Percentiles rank a stretch among this genome's conserved stretches.
phyloP scores from a whole-genome alignment of 2,329 filamentous ascomycete genomes.

The Rutstroemia sp. region DNA sequence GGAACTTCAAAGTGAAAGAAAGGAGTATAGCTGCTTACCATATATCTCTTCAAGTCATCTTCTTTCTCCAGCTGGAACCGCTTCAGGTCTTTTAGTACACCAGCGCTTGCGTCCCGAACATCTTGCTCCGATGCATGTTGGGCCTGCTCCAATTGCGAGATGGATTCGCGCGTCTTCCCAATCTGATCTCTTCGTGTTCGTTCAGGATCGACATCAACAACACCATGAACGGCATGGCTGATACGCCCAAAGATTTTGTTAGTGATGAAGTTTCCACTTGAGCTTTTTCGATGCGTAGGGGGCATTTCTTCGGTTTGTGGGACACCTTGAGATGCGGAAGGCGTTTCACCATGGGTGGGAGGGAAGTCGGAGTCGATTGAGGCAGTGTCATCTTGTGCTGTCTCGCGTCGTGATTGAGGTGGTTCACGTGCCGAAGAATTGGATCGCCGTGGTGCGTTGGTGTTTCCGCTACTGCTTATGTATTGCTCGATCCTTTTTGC shows the following conservation, averaged over 20 bases:
- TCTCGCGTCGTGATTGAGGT: conserved; percentile 40
- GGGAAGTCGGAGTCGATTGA: conserved; percentile 97
- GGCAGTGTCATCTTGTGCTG: conserved; percentile 66
- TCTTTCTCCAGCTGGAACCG: conserved; percentile 95
- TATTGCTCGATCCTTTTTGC: conserved; percentile 92
- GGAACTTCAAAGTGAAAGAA: background rate
- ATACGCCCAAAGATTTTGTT: conserved; percentile 92
- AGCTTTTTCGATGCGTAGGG: conserved; percentile 66
- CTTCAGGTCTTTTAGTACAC: conserved; percentile 82
- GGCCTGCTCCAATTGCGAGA: conserved; percentile 82
- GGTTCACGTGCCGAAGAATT: conserved; percentile 47
- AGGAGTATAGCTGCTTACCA: conserved; percentile 57
- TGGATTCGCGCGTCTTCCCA: conserved; percentile 86
- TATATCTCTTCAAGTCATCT: conserved; percentile 85
- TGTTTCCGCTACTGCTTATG: conserved; percentile 64
- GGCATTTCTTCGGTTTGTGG: conserved; percentile 42
- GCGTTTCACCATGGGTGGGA: conserved; percentile 71
- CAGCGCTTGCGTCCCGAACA: conserved; percentile 84
- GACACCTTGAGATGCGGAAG: conserved; percentile 68
- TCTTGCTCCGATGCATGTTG: conserved; percentile 82
- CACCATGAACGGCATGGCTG: conserved; percentile 90
- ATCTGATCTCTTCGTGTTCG: conserved; percentile 87
- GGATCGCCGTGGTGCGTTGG: conserved; percentile 58
- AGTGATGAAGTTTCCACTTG: conserved; percentile 85
- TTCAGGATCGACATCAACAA: conserved; percentile 94